phyloP scores from a whole-genome alignment of 1,139 yeast species.

The Yamadazyma triangularis region DNA sequence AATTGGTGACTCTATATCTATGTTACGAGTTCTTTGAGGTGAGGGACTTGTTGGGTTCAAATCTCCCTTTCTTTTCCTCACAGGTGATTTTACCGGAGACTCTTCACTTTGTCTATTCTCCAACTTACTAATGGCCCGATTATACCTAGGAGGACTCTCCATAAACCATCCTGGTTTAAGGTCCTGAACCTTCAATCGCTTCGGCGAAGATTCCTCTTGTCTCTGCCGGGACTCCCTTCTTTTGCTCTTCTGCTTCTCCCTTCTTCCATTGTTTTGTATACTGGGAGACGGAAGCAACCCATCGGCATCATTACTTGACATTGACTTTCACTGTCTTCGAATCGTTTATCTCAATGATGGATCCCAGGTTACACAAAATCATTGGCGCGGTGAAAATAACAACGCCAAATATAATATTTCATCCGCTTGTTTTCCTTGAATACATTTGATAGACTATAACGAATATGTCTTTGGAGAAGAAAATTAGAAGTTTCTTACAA shows the following conservation, averaged over 20 bases:
- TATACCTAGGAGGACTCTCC: not conserved
- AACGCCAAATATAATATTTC: not conserved
- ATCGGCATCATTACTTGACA: not conserved
- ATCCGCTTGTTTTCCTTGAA: no score
- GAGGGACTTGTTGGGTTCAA: not conserved
- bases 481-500: slow-evolving; percentile 39
- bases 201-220: not conserved
- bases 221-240: slow-evolving; percentile 3
- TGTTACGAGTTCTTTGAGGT: not conserved
- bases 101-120: not conserved
- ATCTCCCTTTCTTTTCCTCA: not conserved
- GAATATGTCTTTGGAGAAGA: slow-evolving; percentile 45
- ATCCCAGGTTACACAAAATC: not conserved
- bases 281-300: slow-evolving; percentile 1
- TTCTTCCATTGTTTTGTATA: not conserved
- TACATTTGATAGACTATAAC: no score
- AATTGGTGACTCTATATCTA: no score
- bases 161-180: not conserved
- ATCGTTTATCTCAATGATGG: no score
- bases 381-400: not conserved
- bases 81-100: not conserved
- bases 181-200: not conserved
- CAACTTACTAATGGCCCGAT: not conserved
- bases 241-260: slow-evolving; percentile 1
- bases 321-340: not conserved